Evolutionary conservation across 2,329 filamentous ascomycete genomes (phyloP).

Genomic region (Pseudofabraea citricarpa): DNA sequence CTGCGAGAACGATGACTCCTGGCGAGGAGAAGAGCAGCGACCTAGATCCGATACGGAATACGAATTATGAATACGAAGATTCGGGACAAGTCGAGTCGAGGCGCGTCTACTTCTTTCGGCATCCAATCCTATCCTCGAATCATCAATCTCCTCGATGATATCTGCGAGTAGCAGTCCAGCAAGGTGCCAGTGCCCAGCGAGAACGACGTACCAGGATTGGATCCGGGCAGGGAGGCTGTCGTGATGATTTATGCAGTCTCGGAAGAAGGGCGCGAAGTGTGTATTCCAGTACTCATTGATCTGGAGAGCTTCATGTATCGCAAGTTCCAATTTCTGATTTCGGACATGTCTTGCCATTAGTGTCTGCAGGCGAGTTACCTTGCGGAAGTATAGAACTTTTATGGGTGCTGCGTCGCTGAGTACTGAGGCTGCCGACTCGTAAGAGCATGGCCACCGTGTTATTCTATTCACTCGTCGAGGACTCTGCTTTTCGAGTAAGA

Average conservation of each 20-base stretch:
- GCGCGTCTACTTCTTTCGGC: slow-evolving; percentile 23
- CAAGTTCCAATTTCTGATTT: slow-evolving; percentile 39
- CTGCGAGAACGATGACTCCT: slow-evolving; percentile 22
- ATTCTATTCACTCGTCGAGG: background rate
- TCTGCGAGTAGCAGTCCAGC: slow-evolving; percentile 51
- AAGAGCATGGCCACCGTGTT: slow-evolving; percentile 46
- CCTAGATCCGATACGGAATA: slow-evolving; percentile 44
- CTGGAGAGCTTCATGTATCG: slow-evolving; percentile 40
- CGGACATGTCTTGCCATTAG: slow-evolving; percentile 36
- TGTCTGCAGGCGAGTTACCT: slow-evolving; percentile 50
- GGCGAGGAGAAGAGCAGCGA: slow-evolving; percentile 34
- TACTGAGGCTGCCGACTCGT: slow-evolving; percentile 43
- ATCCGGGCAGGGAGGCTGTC: slow-evolving; percentile 45
- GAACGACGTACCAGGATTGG: slow-evolving; percentile 55
- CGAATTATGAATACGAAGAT: slow-evolving; percentile 39
- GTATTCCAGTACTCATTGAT: slow-evolving; percentile 52
- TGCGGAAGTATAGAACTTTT: slow-evolving; percentile 54
- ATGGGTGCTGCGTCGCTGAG: slow-evolving; percentile 50
- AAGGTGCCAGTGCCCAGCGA: slow-evolving; percentile 54
- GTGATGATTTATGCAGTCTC: slow-evolving; percentile 45
- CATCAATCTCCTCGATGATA: slow-evolving; percentile 45
- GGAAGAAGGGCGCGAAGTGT: slow-evolving; percentile 46
- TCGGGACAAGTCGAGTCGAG: slow-evolving; percentile 29
- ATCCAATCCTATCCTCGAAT: slow-evolving; percentile 24
- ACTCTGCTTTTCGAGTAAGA: slow-evolving; percentile 23